Evolutionary conservation across 2,329 filamentous ascomycete species (phyloP).

Genomic region (Fusarium sp.): DNA sequence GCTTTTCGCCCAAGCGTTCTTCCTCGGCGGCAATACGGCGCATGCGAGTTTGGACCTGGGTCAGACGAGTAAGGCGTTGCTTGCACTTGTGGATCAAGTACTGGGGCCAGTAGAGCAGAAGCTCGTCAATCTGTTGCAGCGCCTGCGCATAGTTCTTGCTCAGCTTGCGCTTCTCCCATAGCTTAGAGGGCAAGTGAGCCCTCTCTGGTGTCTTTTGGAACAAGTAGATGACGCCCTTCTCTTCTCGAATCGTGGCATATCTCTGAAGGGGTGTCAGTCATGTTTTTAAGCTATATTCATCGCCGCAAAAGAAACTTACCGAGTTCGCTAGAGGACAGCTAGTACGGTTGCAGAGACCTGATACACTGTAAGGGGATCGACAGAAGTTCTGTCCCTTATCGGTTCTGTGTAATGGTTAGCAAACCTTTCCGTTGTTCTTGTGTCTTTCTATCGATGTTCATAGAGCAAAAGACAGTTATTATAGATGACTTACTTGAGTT

Average conservation of each 20-base stretch:
- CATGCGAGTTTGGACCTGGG: conserved; percentile 88
- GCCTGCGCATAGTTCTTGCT: conserved; percentile 92
- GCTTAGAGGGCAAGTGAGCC: conserved; percentile 86
- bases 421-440: not conserved
- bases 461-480: not conserved
- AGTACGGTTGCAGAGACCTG: conserved; percentile 85
- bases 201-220: conserved; percentile 98
- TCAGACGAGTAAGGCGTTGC: conserved; percentile 91
- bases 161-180: conserved; percentile 94
- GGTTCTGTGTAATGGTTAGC: conserved; percentile 66
- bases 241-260: conserved; percentile 90
- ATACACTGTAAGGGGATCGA: conserved; percentile 82
- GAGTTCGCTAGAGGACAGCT: conserved; percentile 92
- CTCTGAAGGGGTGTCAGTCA: conserved; percentile 54
- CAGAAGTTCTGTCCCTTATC: conserved; percentile 94
- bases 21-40: conserved; percentile 89
- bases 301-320: not conserved
- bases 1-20: conserved; percentile 85
- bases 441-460: not conserved
- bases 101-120: conserved; percentile 93
- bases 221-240: conserved; percentile 88
- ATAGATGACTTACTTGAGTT: conserved; percentile 77
- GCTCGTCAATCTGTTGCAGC: conserved; percentile 86
- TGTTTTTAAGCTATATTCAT: not conserved
- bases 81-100: conserved; percentile 96